phyloP scores from a whole-genome alignment of 768 basidiomycete species.

The Tephrocybe rancida region DNA sequence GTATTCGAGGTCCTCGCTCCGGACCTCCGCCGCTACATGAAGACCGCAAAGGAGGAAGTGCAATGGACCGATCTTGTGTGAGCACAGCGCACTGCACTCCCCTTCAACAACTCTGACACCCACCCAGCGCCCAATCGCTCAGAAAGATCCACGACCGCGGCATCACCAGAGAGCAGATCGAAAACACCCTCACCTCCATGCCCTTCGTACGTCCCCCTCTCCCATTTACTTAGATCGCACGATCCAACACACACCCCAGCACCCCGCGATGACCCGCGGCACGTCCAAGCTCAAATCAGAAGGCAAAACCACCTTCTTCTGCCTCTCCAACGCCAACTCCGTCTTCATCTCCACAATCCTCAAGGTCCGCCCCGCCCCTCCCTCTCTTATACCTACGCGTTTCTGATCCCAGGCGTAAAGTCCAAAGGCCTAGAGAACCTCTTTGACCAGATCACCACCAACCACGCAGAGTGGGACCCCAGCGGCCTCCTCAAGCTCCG shows the following conservation, averaged over 20 bases:
- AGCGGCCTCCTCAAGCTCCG: slow-evolving; percentile 74
- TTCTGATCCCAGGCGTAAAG: slow-evolving; percentile 41
- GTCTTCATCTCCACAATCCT: slow-evolving; percentile 92
- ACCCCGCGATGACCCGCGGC: slow-evolving; percentile 95
- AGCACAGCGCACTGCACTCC: slow-evolving; percentile 23
- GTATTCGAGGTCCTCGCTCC: slow-evolving; percentile 87
- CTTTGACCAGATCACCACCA: slow-evolving; percentile 89
- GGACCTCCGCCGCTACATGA: slow-evolving; percentile 82
- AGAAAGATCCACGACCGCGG: slow-evolving; percentile 72
- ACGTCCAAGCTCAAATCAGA: slow-evolving; percentile 74
- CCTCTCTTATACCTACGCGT: background rate
- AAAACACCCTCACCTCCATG: slow-evolving; percentile 74
- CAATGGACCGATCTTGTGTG: slow-evolving; percentile 98
- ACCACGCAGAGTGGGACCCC: slow-evolving; percentile 83
- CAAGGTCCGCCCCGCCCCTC: slow-evolving; percentile 47
- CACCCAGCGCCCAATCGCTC: slow-evolving; percentile 64
- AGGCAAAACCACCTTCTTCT: slow-evolving; percentile 77
- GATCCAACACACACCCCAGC: slow-evolving; percentile 48
- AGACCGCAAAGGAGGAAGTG: slow-evolving; percentile 56
- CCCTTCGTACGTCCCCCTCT: slow-evolving; percentile 65
- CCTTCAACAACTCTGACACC: background rate
- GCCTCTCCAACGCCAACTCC: slow-evolving; percentile 92
- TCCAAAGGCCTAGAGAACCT: slow-evolving; percentile 71
- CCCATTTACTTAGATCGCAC: background rate
- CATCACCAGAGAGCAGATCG: slow-evolving; percentile 73